Evolutionary conservation across 2,329 filamentous ascomycete species (phyloP).

Genomic region (Didymellaceae sp.): DNA sequence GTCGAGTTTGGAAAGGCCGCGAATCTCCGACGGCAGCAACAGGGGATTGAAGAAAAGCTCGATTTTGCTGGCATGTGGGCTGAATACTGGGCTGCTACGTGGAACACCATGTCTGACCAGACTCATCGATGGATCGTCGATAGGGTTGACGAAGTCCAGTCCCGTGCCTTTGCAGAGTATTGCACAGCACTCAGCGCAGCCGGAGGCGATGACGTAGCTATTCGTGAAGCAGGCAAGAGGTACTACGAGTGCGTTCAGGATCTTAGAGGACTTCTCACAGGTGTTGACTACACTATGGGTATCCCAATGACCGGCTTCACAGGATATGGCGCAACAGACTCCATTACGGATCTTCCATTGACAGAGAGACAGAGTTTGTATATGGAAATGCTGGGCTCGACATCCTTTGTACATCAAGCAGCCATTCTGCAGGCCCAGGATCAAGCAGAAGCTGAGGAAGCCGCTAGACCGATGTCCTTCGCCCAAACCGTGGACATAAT

Average conservation of each 20-base stretch:
- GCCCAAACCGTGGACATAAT: background rate
- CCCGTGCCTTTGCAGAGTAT: conserved; percentile 2
- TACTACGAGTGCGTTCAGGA: conserved; percentile 29
- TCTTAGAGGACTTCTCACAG: conserved; percentile 18
- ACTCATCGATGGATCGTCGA: conserved; percentile 28
- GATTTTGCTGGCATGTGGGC: conserved; percentile 29
- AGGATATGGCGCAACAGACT: conserved; percentile 11
- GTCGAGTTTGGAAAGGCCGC: conserved; percentile 20
- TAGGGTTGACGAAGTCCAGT: conserved; percentile 25
- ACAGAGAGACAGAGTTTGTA: background rate
- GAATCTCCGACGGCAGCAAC: conserved; percentile 22
- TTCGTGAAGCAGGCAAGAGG: conserved; percentile 21
- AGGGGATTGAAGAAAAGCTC: conserved; percentile 16
- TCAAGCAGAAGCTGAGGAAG: background rate
- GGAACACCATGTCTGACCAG: conserved; percentile 17
- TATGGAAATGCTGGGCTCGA: background rate
- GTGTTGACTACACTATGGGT: conserved; percentile 15
- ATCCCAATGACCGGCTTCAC: conserved; percentile 29
- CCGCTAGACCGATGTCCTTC: background rate
- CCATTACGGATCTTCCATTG: background rate
- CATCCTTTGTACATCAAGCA: conserved; percentile 11
- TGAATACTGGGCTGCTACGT: conserved; percentile 20
- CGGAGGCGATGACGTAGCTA: conserved; percentile 9
- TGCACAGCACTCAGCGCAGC: conserved; percentile 4
- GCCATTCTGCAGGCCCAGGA: conserved; percentile 15